Percentiles rank a stretch among this genome's conserved stretches.
These are phyloP conservation scores for Clonostachys sp. DNA, from an alignment of 2,329 filamentous ascomycete genomes.

Conservation along the genomic window DNA sequence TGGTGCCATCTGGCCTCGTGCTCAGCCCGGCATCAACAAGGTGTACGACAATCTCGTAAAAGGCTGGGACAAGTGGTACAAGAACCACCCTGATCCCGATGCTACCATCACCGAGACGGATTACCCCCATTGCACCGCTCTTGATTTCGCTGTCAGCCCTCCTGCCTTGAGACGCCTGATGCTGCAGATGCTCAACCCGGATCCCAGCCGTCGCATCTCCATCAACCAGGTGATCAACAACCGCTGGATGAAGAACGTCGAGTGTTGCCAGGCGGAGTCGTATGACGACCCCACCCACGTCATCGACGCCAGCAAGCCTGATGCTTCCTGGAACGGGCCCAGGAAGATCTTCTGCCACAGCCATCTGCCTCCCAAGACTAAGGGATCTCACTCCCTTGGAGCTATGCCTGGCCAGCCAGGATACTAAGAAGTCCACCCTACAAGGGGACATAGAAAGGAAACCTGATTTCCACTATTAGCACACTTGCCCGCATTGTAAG, in stretches of 20 bases:
- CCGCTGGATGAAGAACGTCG: conserved; percentile 68
- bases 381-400: conserved; percentile 41
- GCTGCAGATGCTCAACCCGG: conserved; percentile 77
- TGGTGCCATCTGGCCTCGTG: conserved; percentile 70
- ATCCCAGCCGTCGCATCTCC: conserved; percentile 65
- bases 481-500: not conserved
- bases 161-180: conserved; percentile 66
- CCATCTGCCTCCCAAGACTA: conserved; percentile 45
- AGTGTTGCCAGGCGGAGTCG: conserved; percentile 73
- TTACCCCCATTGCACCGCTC: conserved; percentile 60
- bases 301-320: conserved; percentile 59
- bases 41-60: conserved; percentile 61
- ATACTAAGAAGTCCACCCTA: conserved; percentile 28
- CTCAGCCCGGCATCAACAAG: conserved; percentile 42
- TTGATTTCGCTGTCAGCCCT: conserved; percentile 63
- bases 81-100: conserved; percentile 38
- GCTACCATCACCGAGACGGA: conserved; percentile 47
- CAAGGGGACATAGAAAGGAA: not conserved
- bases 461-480: too few relatives aligned
- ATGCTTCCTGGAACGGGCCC: conserved; percentile 28
- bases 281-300: conserved; percentile 58
- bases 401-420: conserved; percentile 53
- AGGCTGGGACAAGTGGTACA: conserved; percentile 67
- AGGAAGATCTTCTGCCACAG: conserved; percentile 56
- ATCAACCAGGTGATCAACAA: conserved; percentile 66